Evolutionary conservation across 202 grass and related monocot species (phyloP).

Genomic region (Panicum virgatum): DNA sequence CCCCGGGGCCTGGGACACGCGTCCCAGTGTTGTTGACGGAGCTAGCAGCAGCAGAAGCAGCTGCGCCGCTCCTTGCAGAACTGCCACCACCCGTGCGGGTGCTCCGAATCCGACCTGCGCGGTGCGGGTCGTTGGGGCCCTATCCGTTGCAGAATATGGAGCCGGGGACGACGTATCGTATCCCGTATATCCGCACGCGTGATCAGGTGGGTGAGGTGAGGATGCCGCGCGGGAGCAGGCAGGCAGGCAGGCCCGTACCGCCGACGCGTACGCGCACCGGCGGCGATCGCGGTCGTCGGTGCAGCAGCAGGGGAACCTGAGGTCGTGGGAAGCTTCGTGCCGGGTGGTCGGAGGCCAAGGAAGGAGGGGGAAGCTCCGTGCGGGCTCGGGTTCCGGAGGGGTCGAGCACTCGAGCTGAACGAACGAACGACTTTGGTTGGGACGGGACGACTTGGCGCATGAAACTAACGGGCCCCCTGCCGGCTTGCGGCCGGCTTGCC

Average conservation of each 20-base stretch:
- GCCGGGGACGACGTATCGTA: not conserved
- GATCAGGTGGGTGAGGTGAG: too few relatives aligned
- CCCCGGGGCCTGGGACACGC: not conserved
- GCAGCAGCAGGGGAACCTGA: not conserved
- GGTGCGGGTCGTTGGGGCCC: not conserved
- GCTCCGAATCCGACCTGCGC: not conserved
- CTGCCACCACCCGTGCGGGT: slow-evolving; percentile 18
- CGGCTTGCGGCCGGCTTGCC: not conserved
- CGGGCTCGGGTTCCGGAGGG: not conserved
- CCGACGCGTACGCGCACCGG: not conserved
- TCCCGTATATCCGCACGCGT: too few relatives aligned
- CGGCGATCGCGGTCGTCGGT: slow-evolving; percentile 2
- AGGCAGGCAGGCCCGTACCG: not conserved
- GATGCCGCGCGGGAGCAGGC: too few relatives aligned
- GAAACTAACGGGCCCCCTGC: not conserved
- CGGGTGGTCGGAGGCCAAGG: not conserved
- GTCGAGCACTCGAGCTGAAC: not conserved
- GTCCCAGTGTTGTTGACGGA: not conserved
- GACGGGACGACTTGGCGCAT: not conserved
- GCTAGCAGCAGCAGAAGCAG: too few relatives aligned
- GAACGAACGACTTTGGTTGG: slow-evolving; percentile 38
- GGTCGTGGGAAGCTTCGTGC: slow-evolving; percentile 39
- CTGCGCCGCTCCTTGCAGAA: not conserved
- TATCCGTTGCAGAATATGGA: not conserved
- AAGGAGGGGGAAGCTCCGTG: not conserved